phyloP scores from a whole-genome alignment of 768 basidiomycete species.

The Punctularia strigosozonata region DNA sequence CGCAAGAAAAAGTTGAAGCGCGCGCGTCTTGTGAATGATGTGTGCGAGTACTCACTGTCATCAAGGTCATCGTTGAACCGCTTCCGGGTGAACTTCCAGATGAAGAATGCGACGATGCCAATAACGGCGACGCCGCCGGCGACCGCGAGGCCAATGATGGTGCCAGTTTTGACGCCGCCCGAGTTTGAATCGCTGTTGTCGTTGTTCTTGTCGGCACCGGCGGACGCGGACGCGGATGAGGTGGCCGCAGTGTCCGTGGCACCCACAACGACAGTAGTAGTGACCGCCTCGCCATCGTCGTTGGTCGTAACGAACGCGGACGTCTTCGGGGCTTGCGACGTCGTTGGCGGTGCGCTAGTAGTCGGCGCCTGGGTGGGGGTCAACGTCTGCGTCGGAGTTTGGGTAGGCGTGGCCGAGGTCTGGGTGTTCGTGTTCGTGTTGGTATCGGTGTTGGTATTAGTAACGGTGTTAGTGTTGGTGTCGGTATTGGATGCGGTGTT shows the following conservation, averaged over 20 bases:
- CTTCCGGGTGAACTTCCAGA: constrained; percentile 83
- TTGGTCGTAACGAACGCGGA: constrained; percentile 16
- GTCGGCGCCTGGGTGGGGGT: constrained; percentile 2
- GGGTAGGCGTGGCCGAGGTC: constrained; percentile 4
- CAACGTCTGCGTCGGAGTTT: constrained; percentile 3
- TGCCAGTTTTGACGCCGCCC: constrained; percentile 47
- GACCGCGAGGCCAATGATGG: constrained; percentile 72
- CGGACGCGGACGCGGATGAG: constrained; percentile 9
- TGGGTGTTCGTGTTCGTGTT: constrained; percentile 3
- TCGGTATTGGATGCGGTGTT: too few relatives aligned
- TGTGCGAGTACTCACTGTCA: constrained; percentile 45
- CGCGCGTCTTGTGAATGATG: constrained; percentile 6
- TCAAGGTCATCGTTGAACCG: constrained; percentile 51
- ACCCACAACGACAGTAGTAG: too few relatives aligned
- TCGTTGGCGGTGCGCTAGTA: constrained; percentile 1
- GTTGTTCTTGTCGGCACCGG: constrained; percentile 13
- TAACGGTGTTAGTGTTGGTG: too few relatives aligned
- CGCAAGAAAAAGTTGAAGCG: constrained; percentile 1
- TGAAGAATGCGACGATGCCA: constrained; percentile 60
- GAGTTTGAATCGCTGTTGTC: constrained; percentile 13
- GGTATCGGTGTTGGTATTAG: too few relatives aligned
- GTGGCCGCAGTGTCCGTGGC: constrained; percentile 7
- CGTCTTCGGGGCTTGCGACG: constrained; percentile 3
- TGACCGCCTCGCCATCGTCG: constrained; percentile 17
- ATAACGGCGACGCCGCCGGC: constrained; percentile 69